Conservation (phyloP, 2,329 filamentous ascomycete species). For the Aureobasidium zeae region DNA sequence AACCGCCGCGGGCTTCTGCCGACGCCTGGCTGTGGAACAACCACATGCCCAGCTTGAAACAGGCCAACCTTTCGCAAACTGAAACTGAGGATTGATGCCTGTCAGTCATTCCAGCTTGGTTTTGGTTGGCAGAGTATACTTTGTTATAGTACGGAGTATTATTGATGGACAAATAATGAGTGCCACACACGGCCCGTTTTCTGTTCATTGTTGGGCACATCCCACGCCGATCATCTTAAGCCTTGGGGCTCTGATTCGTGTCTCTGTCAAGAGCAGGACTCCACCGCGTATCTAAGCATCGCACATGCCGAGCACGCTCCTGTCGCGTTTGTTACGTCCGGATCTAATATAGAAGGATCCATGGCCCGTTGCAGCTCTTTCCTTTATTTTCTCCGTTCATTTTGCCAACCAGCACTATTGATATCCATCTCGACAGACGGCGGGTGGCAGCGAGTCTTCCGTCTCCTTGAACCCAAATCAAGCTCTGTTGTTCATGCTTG, state of each 20-base stretch:
- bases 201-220: neutral
- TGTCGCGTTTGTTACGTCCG: slow-evolving; percentile 2
- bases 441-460: slow-evolving; percentile 5
- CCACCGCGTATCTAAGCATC: slow-evolving; percentile 6
- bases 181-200: slow-evolving; percentile 11
- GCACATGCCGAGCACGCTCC: slow-evolving; percentile 10
- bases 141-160: too few species aligned
- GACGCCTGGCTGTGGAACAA: slow-evolving; percentile 4
- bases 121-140: too few species aligned
- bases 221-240: slow-evolving; percentile 6
- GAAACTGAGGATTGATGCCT: too few species aligned
- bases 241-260: slow-evolving; percentile 10
- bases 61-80: neutral
- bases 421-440: slow-evolving; percentile 5
- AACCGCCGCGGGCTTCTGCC: neutral
- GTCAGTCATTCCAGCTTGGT: too few species aligned
- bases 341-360: neutral
- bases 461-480: slow-evolving; percentile 5
- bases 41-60: neutral
- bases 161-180: too few species aligned
- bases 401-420: neutral
- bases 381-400: slow-evolving; percentile 1
- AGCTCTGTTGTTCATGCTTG: slow-evolving; percentile 1
- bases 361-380: neutral
- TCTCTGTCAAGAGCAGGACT: slow-evolving; percentile 9